Evolutionary conservation across 2,329 filamentous ascomycete species (phyloP), one percentile per base, ranked within the genome.

Genomic region (Diplodia mutila): DNA sequence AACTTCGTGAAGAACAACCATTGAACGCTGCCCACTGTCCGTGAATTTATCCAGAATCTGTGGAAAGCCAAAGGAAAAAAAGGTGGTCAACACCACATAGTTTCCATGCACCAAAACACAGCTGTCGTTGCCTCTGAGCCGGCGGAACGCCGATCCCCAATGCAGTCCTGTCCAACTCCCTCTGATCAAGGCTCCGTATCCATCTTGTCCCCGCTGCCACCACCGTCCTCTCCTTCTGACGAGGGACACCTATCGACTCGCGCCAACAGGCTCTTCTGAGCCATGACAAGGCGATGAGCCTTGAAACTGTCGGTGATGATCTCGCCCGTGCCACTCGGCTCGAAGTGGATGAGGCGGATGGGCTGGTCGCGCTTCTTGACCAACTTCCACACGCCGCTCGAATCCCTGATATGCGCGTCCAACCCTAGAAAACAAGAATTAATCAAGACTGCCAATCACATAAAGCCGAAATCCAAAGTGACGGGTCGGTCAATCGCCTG

Each of bases 281-380:
- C 16, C 27, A 34, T 18, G 8, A 34, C 27, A n/a, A 54, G 21
- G n/a, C 39, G 39, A 9, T 49, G 57, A 14, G 39, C 25, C 12
- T 48, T 46, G 49, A 64, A 64, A 23, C 51, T 27, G 7, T 37
- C 29, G 29, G 61, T 52, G 8, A 64, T n/a, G 11, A 64, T 53
- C 46, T 53, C 12, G 46, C 23, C 61, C 1, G 29, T 37, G 29
- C 61, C 61, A 6, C 18, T 14, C 18, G n/a, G 14, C 23, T 18
- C 27, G 12, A 12, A 9, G 21, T 39, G 27, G 7, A 39, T 14
- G 23, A 64, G 32, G 11, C 42, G 21, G 23, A 64, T 21, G 27
- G 4, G 1, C 4, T n/a, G 16, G 12, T 53, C 12, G n/a, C 4
- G 4, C 9, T 25, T 9, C 61, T 64, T 64, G 12, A 4, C 2